Conservation (phyloP, 768 basidiomycete genomes). For the Lentinus brumalis region DNA sequence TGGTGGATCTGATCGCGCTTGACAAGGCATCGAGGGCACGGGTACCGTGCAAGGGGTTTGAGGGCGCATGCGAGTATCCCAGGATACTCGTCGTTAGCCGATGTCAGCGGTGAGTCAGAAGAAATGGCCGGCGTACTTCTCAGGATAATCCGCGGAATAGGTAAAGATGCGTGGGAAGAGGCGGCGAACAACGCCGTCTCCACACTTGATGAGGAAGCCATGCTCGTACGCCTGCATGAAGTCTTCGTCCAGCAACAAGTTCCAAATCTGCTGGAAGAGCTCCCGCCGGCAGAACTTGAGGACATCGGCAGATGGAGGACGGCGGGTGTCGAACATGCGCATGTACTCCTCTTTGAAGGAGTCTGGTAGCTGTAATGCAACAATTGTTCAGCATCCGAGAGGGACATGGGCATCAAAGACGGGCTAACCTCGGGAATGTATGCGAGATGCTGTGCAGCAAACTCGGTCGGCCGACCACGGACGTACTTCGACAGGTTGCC, state of each 20-base stretch:
- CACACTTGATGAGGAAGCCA: slow-evolving; percentile 29
- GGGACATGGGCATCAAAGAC: too few species aligned
- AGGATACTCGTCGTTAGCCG: slow-evolving; percentile 20
- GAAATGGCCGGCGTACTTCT: slow-evolving; percentile 32
- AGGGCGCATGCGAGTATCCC: too few species aligned
- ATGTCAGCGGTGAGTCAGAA: slow-evolving; percentile 29
- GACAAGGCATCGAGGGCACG: slow-evolving; percentile 42
- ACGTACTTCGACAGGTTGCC: slow-evolving; percentile 45
- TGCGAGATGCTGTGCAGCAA: slow-evolving; percentile 38
- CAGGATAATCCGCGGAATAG: slow-evolving; percentile 37
- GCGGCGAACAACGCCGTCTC: slow-evolving; percentile 28
- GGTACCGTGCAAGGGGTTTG: slow-evolving; percentile 34
- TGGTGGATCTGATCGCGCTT: slow-evolving; percentile 28
- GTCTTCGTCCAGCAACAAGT: slow-evolving; percentile 21
- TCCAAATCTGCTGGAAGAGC: slow-evolving; percentile 34
- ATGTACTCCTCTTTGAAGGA: neutral
- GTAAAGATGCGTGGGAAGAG: slow-evolving; percentile 31
- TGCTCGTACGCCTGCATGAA: slow-evolving; percentile 29
- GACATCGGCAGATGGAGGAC: neutral
- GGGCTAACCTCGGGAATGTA: slow-evolving; percentile 10
- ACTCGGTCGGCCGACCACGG: slow-evolving; percentile 30
- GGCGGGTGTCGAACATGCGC: neutral
- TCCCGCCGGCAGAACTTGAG: slow-evolving; percentile 34
- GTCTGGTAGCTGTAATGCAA: neutral
- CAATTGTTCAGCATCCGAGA: neutral